These are phyloP conservation scores for Fusarium newnesense DNA, from an alignment of 2,329 filamentous ascomycete genomes.

Conservation along the genomic window DNA sequence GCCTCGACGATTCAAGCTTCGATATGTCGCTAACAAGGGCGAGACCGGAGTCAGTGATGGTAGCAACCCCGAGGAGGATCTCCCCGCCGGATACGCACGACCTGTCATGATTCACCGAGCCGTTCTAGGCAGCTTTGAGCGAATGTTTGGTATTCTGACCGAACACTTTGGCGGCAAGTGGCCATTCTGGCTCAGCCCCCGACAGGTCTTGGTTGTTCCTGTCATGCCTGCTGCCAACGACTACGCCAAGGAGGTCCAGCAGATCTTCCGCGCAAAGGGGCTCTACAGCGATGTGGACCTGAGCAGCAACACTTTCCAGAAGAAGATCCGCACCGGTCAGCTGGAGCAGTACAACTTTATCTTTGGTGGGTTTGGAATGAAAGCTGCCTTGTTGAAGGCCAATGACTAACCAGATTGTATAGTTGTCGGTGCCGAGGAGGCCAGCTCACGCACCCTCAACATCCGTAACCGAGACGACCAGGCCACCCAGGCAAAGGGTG, in stretches of 20 bases:
- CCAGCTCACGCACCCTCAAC: slow-evolving; percentile 68
- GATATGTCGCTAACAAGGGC: slow-evolving; percentile 63
- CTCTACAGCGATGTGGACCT: slow-evolving; percentile 72
- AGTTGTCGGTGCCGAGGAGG: slow-evolving; percentile 72
- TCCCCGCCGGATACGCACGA: slow-evolving; percentile 77
- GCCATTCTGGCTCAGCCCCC: slow-evolving; percentile 89
- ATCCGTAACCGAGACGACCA: slow-evolving; percentile 73
- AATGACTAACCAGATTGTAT: slow-evolving; percentile 28
- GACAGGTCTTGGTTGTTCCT: slow-evolving; percentile 71
- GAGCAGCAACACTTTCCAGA: slow-evolving; percentile 82
- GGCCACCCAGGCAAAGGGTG: slow-evolving; percentile 69
- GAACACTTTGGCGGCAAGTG: slow-evolving; percentile 90
- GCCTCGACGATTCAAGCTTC: slow-evolving; percentile 54
- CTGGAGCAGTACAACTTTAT: slow-evolving; percentile 87
- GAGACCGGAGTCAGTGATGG: slow-evolving; percentile 56
- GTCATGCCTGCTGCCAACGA: slow-evolving; percentile 82
- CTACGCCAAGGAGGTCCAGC: slow-evolving; percentile 80
- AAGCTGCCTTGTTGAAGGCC: neutral
- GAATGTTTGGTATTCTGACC: slow-evolving; percentile 77
- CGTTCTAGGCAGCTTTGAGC: slow-evolving; percentile 76
- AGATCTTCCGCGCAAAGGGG: slow-evolving; percentile 71
- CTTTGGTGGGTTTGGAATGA: slow-evolving; percentile 62
- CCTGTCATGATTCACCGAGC: slow-evolving; percentile 91
- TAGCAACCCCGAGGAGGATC: slow-evolving; percentile 54
- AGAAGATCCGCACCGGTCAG: slow-evolving; percentile 88